Percentiles rank a stretch among this genome's conserved stretches.
phyloP scores from a whole-genome alignment of 2,329 filamentous ascomycete genomes.

The Nigrospora osmanthi region DNA sequence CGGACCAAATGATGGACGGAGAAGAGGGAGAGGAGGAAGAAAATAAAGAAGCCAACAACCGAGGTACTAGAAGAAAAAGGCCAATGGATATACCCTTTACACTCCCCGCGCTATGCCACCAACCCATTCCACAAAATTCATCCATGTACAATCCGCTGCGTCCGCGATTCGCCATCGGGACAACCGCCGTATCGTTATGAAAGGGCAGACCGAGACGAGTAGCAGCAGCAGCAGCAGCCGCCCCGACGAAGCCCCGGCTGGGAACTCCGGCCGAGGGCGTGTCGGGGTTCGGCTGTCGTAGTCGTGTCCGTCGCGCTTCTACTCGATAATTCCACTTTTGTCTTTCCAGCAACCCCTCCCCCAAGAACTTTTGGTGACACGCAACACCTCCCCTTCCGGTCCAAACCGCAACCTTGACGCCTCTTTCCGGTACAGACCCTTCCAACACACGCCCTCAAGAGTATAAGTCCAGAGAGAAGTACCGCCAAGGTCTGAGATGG shows the following conservation, averaged over 20 bases:
- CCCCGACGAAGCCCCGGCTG: background rate
- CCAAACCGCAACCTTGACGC: constrained; percentile 21
- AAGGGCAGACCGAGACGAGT: constrained; percentile 1
- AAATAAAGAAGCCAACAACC: constrained; percentile 11
- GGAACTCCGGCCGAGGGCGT: background rate
- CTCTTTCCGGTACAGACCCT: constrained; percentile 29
- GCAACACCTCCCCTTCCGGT: constrained; percentile 16
- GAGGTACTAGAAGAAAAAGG: constrained; percentile 18
- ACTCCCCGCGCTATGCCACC: constrained; percentile 27
- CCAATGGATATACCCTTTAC: constrained; percentile 23
- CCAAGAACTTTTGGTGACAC: constrained; percentile 21
- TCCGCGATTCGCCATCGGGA: constrained; percentile 8
- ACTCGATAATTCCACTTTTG: constrained; percentile 20
- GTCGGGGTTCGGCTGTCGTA: constrained; percentile 1
- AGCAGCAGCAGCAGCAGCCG: background rate
- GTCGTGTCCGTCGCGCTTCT: background rate
- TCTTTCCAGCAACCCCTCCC: constrained; percentile 31
- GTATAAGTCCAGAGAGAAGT: constrained; percentile 33
- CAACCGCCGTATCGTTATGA: constrained; percentile 16
- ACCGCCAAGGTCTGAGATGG: constrained; percentile 32
- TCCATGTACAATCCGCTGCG: constrained; percentile 19
- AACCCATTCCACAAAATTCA: constrained; percentile 19
- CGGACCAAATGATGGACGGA: constrained; percentile 14
- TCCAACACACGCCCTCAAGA: constrained; percentile 34
- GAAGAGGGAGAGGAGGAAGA: constrained; percentile 13